phyloP scores from a whole-genome alignment of 768 basidiomycete genomes.

The Strobilomyces echinocephalus region DNA sequence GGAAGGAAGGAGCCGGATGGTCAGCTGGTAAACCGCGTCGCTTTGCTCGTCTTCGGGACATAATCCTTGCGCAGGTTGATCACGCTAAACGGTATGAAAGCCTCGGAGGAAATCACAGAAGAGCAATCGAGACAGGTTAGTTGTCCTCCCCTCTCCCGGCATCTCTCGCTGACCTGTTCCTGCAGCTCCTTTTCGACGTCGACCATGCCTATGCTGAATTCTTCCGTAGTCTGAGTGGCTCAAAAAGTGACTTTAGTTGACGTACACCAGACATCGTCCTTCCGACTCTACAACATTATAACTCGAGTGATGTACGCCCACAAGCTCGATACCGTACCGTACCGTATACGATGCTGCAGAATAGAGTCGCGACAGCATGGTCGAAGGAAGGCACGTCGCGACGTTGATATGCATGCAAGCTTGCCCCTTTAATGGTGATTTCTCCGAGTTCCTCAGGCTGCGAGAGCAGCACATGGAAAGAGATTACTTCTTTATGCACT shows the following conservation, averaged over 20 bases:
- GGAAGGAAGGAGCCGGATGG: slow-evolving; percentile 88
- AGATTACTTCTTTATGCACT: neutral
- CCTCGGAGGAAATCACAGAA: slow-evolving; percentile 91
- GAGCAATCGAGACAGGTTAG: slow-evolving; percentile 89
- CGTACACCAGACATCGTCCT: neutral
- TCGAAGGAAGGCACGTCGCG: too few relatives aligned
- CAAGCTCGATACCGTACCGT: too few relatives aligned
- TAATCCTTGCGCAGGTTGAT: slow-evolving; percentile 63
- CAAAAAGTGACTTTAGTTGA: slow-evolving; percentile 31
- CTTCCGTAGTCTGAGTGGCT: slow-evolving; percentile 64
- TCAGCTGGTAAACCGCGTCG: slow-evolving; percentile 67
- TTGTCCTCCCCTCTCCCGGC: neutral
- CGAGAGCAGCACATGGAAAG: too few relatives aligned
- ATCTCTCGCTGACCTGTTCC: neutral
- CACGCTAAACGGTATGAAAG: slow-evolving; percentile 94
- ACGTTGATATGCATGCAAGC: too few relatives aligned
- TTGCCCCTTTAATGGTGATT: too few relatives aligned
- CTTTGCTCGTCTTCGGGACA: neutral
- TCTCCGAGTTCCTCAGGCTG: too few relatives aligned
- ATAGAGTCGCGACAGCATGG: too few relatives aligned
- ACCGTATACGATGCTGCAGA: too few relatives aligned
- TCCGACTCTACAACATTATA: too few relatives aligned
- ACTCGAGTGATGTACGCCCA: too few relatives aligned
- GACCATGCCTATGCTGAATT: slow-evolving; percentile 95
- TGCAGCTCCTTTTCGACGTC: slow-evolving; percentile 89